Conservation (phyloP, 1,284 basidiomycete species). For the Wolfiporia cocos region DNA sequence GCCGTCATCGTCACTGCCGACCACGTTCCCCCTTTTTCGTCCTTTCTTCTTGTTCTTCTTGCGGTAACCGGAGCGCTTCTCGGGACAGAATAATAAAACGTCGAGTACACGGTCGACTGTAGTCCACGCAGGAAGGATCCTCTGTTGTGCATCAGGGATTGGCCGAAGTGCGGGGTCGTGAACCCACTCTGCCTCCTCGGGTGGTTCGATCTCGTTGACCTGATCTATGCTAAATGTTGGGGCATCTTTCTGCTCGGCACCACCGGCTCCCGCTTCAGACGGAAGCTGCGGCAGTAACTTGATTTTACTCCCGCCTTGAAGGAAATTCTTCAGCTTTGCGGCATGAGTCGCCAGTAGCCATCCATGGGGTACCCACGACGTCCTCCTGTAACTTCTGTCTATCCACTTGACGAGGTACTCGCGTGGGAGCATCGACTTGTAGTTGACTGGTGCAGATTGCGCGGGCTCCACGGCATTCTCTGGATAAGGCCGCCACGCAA, state of each 20-base stretch:
- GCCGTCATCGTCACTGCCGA: constrained; percentile 27
- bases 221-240: constrained; percentile 18
- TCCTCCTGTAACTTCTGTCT: constrained; percentile 68
- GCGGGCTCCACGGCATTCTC: constrained; percentile 49
- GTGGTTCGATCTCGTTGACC: constrained; percentile 28
- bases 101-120: constrained; percentile 80
- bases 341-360: constrained; percentile 69
- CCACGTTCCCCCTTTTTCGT: constrained; percentile 17
- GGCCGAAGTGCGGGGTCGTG: constrained; percentile 31
- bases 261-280: constrained; percentile 24
- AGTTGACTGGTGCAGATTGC: constrained; percentile 35
- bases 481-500: constrained; percentile 86
- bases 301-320: constrained; percentile 65
- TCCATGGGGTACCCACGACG: constrained; percentile 86
- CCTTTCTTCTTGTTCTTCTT: constrained; percentile 25
- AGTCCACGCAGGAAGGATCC: constrained; percentile 72
- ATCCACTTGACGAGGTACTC: constrained; percentile 91
- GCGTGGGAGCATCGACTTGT: constrained; percentile 61
- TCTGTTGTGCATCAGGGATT: constrained; percentile 51
- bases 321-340: constrained; percentile 71
- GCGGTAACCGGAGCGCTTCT: constrained; percentile 7
- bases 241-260: constrained; percentile 18
- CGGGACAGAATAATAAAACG: constrained; percentile 53
- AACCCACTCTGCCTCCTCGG: constrained; percentile 25
- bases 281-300: constrained; percentile 48